phyloP scores from a whole-genome alignment of 805 yeast genomes.

The Ogataea chonburiensis region DNA sequence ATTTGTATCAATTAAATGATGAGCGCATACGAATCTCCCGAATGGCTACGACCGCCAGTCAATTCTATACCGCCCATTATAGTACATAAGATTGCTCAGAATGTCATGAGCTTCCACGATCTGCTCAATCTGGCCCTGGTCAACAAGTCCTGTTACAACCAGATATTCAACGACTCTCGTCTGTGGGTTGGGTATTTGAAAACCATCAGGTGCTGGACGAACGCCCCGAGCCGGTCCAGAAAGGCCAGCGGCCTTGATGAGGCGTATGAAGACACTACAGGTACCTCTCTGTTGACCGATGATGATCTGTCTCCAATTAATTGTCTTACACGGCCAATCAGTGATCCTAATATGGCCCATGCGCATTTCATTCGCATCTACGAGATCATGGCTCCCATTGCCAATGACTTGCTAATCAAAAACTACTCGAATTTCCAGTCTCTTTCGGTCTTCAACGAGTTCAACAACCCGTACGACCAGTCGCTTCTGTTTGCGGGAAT shows the following conservation, averaged over 20 bases:
- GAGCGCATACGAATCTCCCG: slow-evolving; percentile 3
- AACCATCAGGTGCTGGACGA: slow-evolving; percentile 27
- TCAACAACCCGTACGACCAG: slow-evolving; percentile 32
- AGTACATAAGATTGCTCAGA: slow-evolving; percentile 21
- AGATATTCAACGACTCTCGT: slow-evolving; percentile 19
- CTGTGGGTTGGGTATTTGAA: slow-evolving; percentile 30
- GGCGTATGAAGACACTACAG: slow-evolving; percentile 1
- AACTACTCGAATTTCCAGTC: slow-evolving; percentile 36
- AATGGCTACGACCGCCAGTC: slow-evolving; percentile 8
- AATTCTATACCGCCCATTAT: slow-evolving; percentile 17
- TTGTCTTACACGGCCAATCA: slow-evolving; percentile 24
- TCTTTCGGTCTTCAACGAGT: slow-evolving; percentile 30
- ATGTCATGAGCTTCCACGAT: slow-evolving; percentile 27
- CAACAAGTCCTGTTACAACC: slow-evolving; percentile 28
- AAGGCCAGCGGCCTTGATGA: background rate
- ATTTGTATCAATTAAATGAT: slow-evolving; percentile 1
- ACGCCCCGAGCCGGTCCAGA: slow-evolving; percentile 1
- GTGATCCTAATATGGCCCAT: slow-evolving; percentile 28
- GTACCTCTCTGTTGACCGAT: slow-evolving; percentile 16
- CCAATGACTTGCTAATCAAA: slow-evolving; percentile 32
- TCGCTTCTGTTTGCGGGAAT: slow-evolving; percentile 33
- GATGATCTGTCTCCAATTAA: slow-evolving; percentile 26
- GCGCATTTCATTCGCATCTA: slow-evolving; percentile 28
- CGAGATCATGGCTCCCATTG: slow-evolving; percentile 30
- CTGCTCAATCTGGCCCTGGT: slow-evolving; percentile 29